A percentile compares a stretch with the other conserved stretches of the same genome.
These are phyloP conservation scores for Calendula officinalis DNA, from an alignment of 129 eudicot genomes.

Conservation along the genomic window DNA sequence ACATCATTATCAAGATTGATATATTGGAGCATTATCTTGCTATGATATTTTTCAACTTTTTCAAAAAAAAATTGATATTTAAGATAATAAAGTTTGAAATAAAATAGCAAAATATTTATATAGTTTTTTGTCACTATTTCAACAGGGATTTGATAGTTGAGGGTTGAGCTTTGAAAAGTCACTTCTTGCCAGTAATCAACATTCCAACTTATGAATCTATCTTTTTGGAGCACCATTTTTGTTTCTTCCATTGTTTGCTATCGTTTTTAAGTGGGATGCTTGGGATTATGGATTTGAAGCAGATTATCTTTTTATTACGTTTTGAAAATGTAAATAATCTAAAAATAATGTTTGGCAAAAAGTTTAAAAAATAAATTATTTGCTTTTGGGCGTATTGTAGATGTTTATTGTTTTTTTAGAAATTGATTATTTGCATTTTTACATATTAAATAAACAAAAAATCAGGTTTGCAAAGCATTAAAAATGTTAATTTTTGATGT, in stretches of 20 bases:
- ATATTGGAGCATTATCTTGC: not conserved
- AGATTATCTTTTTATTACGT: no score
- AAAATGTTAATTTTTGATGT: no score
- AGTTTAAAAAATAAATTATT: no score
- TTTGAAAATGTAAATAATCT: no score
- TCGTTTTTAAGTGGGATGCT: conserved; percentile 12
- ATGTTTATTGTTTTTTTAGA: no score
- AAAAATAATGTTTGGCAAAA: no score
- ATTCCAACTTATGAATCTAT: conserved; percentile 28
- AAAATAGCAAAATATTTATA: conserved; percentile 14
- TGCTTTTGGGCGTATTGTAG: no score
- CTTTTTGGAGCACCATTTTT: conserved; percentile 33
- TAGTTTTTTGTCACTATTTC: conserved; percentile 24
- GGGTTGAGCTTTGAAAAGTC: conserved; percentile 41
- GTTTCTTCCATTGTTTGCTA: conserved; percentile 30
- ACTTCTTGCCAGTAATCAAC: conserved; percentile 35
- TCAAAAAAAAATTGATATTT: not conserved
- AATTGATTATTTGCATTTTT: no score
- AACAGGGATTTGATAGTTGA: conserved; percentile 35
- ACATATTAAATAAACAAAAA: no score
- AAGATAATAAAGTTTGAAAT: conserved; percentile 6
- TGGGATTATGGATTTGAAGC: no score
- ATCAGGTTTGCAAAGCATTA: no score
- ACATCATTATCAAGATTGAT: not conserved
- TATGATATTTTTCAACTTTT: not conserved